Base-by-base conservation (phyloP, 495 filamentous ascomycete genomes). In the Aspergillus hancockii region DNA sequence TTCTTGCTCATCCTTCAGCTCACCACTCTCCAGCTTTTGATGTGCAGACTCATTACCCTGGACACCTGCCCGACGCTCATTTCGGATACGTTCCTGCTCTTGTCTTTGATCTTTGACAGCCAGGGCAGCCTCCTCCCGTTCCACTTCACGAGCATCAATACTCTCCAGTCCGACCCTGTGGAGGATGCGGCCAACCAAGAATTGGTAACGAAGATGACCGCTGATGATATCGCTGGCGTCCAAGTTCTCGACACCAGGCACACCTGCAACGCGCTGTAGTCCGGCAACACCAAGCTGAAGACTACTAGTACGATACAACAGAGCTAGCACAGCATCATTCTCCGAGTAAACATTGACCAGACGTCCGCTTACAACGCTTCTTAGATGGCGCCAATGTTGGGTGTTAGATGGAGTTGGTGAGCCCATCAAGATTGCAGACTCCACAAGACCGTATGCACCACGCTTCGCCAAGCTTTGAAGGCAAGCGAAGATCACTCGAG, bases 401-500 rank as follows among this genome's bases (percentile, higher is more conserved):
- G 77, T 67, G 45, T 85, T 79, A 0, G 85, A 86, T 0, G 93
- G 93, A 3, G 85, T 85, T 1, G 94, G 92, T 0, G 88, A 81
- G 10, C 94, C 94, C 66, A 97, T 89, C 31, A 98, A 59, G 18
- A 96, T 84, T 4, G 84, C 93, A 30, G 87, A 88, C 63, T 98
- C 94, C 13, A 98, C 80, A 4, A 98, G 66, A 0, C 94, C 94
- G 71, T 96, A 96, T 0, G 88, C 91, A 58, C 83, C 80, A 54
- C 90, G 80, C 67, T 90, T 86, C 0, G 90, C 88, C 30, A 98
- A 80, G 16, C 65, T 80, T 71, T 86, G 85, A 2, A 98, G 78
- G 65, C 92, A 97, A 19, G 84, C 82, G 64, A 90, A 97, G 45
- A 97, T 92, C 28, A 93, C 84, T 19, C 93, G 85, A 10, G 93